phyloP scores from a whole-genome alignment of 2,329 filamentous ascomycete species.

The Botrytis cinerea region DNA sequence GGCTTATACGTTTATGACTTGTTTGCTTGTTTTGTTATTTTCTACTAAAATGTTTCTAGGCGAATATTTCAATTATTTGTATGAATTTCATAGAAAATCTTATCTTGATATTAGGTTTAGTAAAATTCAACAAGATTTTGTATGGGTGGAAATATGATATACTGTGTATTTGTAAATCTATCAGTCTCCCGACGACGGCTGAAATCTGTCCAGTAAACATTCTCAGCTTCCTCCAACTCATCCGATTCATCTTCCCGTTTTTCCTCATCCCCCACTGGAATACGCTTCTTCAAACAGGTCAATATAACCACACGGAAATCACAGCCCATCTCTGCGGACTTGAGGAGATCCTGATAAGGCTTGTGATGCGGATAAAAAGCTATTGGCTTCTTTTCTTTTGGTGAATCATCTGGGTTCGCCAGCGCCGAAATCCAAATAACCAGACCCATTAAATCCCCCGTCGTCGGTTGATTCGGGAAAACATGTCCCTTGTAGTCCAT shows the following conservation, averaged over 20 bases:
- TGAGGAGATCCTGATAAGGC: background rate
- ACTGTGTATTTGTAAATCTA: background rate
- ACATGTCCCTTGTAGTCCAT: background rate
- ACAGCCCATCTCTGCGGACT: background rate
- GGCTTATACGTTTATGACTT: background rate
- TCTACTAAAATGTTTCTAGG: background rate
- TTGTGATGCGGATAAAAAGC: background rate
- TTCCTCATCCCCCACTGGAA: background rate
- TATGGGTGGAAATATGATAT: too few species aligned
- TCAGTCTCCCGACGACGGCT: background rate
- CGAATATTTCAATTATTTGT: background rate
- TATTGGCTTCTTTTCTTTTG: background rate
- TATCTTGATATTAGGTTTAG: too few species aligned
- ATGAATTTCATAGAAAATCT: background rate
- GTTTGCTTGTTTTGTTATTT: background rate
- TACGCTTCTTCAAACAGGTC: background rate
- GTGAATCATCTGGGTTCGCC: background rate
- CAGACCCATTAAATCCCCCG: background rate
- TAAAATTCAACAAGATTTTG: too few species aligned
- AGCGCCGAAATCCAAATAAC: background rate
- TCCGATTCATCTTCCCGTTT: background rate
- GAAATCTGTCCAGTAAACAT: background rate
- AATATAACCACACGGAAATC: background rate
- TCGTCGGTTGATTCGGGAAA: background rate
- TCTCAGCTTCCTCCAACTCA: background rate